Percentiles rank a stretch among this genome's conserved stretches.
phyloP scores from a whole-genome alignment of 192 early-diverging fungal species.

The Backusella luteola region DNA sequence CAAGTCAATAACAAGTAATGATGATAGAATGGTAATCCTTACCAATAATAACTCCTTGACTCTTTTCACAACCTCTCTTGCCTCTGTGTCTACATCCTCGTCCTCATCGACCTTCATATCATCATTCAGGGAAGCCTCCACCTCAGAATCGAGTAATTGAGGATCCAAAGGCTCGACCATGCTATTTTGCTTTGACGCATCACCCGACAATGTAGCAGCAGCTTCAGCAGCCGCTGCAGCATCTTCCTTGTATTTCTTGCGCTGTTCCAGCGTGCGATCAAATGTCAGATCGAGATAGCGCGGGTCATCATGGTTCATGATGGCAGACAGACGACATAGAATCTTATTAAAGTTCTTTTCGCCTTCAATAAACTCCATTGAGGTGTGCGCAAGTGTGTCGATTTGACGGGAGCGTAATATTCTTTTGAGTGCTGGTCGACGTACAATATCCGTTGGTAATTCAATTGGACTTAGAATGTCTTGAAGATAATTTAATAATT shows the following conservation, averaged over 20 bases:
- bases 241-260: constrained; percentile 10
- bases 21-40: neutral
- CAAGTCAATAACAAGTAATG: neutral
- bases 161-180: constrained; percentile 22
- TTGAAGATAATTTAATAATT: neutral
- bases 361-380: constrained; percentile 63
- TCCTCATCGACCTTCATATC: neutral
- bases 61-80: constrained; percentile 17
- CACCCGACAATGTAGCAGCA: constrained; percentile 5
- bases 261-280: constrained; percentile 34
- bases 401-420: constrained; percentile 54
- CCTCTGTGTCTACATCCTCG: constrained; percentile 13
- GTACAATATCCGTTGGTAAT: constrained; percentile 50
- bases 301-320: constrained; percentile 63
- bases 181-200: constrained; percentile 23
- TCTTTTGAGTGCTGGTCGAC: constrained; percentile 45
- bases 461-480: constrained; percentile 56
- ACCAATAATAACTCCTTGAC: constrained; percentile 35
- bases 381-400: constrained; percentile 49
- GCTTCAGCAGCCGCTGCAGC: constrained; percentile 30
- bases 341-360: constrained; percentile 62
- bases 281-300: constrained; percentile 55
- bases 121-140: neutral
- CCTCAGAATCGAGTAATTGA: constrained; percentile 19
- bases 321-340: constrained; percentile 49